These are phyloP conservation scores for Phlebiopsis gigantea DNA, from an alignment of 768 basidiomycete species.

Conservation along the genomic window DNA sequence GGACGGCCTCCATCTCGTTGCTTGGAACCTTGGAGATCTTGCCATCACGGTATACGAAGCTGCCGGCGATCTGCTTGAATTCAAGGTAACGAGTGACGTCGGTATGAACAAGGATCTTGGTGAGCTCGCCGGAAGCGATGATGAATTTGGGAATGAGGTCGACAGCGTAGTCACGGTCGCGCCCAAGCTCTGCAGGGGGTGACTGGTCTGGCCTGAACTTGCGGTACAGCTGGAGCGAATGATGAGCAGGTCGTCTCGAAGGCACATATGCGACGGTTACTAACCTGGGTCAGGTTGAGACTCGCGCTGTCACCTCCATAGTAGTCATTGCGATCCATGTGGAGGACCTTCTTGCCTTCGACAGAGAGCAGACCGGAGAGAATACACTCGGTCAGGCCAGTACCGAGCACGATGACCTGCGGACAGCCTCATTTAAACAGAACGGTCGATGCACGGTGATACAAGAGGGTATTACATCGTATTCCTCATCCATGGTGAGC, in stretches of 20 bases:
- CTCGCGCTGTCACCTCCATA: constrained; percentile 97
- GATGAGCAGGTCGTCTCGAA: neutral
- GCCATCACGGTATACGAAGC: constrained; percentile 95
- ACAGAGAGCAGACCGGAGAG: constrained; percentile 97
- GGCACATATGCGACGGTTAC: constrained; percentile 15
- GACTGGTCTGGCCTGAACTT: constrained; percentile 81
- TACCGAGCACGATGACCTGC: constrained; percentile 89
- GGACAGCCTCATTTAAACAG: constrained; percentile 6
- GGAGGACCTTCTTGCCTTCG: constrained; percentile 98
- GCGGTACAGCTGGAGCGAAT: constrained; percentile 72
- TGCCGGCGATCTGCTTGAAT: constrained; percentile 99
- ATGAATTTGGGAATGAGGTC: constrained; percentile 99
- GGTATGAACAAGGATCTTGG: constrained; percentile 97
- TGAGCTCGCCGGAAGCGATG: constrained; percentile 95
- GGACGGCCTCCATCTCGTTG: constrained; percentile 96
- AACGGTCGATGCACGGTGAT: neutral
- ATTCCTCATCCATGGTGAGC: constrained; percentile 92
- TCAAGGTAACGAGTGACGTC: constrained; percentile 98
- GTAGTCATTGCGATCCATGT: constrained; percentile 98
- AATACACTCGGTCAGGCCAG: constrained; percentile 97
- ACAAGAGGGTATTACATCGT: constrained; percentile 58
- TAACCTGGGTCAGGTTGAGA: constrained; percentile 93
- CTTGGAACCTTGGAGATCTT: constrained; percentile 96
- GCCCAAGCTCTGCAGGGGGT: constrained; percentile 81
- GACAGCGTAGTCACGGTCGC: constrained; percentile 96